Conservation (phyloP, 2,329 filamentous ascomycete genomes). For the Alternaria sp. region DNA sequence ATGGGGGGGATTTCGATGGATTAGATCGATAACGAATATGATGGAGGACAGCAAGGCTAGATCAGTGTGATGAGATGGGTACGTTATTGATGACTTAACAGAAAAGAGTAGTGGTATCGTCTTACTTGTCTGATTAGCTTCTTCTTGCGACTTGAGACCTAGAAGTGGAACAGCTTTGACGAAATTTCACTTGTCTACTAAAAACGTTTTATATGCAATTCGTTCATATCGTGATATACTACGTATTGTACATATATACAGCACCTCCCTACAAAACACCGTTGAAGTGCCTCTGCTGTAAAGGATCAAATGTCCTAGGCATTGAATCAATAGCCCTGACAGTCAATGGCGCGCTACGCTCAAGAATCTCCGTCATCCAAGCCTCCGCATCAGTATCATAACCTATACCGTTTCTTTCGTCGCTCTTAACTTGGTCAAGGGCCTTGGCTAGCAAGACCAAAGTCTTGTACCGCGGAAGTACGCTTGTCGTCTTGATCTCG, state of each 20-base stretch:
- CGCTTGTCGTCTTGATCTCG: slow-evolving; percentile 30
- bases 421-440: slow-evolving; percentile 44
- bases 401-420: slow-evolving; percentile 45
- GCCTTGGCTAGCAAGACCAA: slow-evolving; percentile 54
- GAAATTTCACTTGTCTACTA: neutral
- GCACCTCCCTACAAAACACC: slow-evolving; percentile 5
- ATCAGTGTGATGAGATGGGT: neutral
- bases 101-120: neutral
- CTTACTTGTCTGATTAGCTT: neutral
- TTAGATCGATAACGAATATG: neutral
- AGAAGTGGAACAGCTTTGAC: neutral
- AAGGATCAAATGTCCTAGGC: slow-evolving; percentile 48
- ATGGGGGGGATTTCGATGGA: neutral
- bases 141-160: neutral
- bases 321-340: slow-evolving; percentile 56
- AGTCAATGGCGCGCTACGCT: slow-evolving; percentile 50
- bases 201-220: neutral
- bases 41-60: neutral
- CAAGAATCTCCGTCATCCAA: slow-evolving; percentile 43
- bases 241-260: neutral
- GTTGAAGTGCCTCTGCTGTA: slow-evolving; percentile 42
- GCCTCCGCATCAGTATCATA: slow-evolving; percentile 28
- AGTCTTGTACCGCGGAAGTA: slow-evolving; percentile 56
- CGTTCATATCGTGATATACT: slow-evolving; percentile 1
- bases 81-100: neutral